These are phyloP conservation scores for Decorospora gaudefroyi DNA, from an alignment of 2,329 filamentous ascomycete genomes.

Conservation along the genomic window DNA sequence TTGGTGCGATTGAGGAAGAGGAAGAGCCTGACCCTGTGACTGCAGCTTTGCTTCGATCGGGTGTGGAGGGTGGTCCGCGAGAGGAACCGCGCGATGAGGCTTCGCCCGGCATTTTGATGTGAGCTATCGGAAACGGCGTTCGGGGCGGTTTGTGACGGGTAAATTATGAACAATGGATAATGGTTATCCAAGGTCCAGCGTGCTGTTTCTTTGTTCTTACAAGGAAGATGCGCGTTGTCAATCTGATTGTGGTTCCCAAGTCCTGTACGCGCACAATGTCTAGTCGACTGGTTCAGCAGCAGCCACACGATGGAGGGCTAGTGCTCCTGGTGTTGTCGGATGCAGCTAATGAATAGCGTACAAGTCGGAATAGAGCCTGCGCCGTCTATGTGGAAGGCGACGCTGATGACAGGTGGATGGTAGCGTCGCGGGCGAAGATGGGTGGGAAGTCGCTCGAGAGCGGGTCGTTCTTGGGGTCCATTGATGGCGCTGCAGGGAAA, in stretches of 20 bases:
- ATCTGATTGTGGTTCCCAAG: constrained; percentile 9
- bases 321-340: too few relatives aligned
- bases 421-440: constrained; percentile 31
- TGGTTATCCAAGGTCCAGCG: not conserved
- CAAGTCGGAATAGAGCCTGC: constrained; percentile 1
- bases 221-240: constrained; percentile 2
- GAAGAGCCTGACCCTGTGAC: constrained; percentile 21
- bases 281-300: not conserved
- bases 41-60: constrained; percentile 17
- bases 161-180: constrained; percentile 1
- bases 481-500: constrained; percentile 23
- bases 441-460: constrained; percentile 46
- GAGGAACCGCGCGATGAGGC: constrained; percentile 27
- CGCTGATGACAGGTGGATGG: constrained; percentile 7
- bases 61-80: constrained; percentile 25
- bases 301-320: not conserved
- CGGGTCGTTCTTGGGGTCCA: constrained; percentile 45
- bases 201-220: constrained; percentile 7
- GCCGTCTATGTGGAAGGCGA: constrained; percentile 6
- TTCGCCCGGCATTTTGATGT: constrained; percentile 30
- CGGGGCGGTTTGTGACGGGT: not conserved
- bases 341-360: not conserved
- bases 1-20: constrained; percentile 33
- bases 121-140: constrained; percentile 1
- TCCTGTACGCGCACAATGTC: constrained; percentile 11